Conservation (phyloP, 2,329 filamentous ascomycete genomes). For the Pestalotiopsis sp. region DNA sequence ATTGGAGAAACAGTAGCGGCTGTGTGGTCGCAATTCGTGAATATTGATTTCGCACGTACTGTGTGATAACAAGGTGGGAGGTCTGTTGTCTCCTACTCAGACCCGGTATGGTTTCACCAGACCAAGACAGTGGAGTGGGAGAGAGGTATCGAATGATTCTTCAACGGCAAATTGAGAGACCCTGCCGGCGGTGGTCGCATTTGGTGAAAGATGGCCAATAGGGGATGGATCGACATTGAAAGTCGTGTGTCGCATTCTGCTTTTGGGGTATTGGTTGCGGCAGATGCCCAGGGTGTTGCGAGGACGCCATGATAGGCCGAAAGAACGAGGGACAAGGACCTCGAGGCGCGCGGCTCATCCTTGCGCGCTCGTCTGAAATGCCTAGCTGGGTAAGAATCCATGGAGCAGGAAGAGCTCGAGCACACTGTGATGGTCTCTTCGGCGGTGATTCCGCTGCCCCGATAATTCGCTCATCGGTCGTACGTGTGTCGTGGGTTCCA, state of each 20-base stretch:
- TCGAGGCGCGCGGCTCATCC: slow-evolving; percentile 3
- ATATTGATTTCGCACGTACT: too few relatives aligned
- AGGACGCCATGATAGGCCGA: neutral
- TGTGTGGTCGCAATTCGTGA: too few relatives aligned
- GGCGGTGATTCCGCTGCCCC: neutral
- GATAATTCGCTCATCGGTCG: neutral
- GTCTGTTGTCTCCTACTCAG: neutral
- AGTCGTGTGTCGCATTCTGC: neutral
- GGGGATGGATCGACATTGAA: neutral
- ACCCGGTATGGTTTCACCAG: neutral
- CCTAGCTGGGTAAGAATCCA: neutral
- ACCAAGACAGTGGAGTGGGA: slow-evolving; percentile 9
- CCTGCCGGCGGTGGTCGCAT: neutral
- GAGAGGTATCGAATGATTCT: slow-evolving; percentile 9
- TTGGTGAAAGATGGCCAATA: neutral
- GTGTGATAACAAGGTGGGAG: neutral
- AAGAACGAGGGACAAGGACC: neutral
- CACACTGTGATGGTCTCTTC: neutral
- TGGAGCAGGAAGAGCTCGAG: neutral
- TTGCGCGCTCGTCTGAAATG: neutral
- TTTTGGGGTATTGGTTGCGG: slow-evolving; percentile 3
- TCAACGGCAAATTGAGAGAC: slow-evolving; percentile 9
- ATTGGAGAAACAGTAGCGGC: neutral
- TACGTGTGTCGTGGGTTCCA: neutral
- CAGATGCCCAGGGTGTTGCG: slow-evolving; percentile 1